Base-by-base conservation (phyloP, 1,284 basidiomycete species). In the Fistulinella cinereoalba region DNA sequence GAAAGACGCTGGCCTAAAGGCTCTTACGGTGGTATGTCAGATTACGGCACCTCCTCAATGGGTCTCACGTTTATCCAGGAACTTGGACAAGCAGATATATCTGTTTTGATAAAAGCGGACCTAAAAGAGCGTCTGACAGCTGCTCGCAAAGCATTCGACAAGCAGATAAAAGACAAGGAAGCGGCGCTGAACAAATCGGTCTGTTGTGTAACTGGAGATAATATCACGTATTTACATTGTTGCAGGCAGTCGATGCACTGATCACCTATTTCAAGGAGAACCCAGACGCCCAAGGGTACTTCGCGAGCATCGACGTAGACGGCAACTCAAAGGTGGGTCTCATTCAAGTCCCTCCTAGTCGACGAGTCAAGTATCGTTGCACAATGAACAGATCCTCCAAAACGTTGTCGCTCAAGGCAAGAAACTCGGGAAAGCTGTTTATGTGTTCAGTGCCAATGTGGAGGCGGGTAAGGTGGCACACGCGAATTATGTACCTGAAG, bases 31-130 rank as follows among this genome's bases (percentile, higher is more conserved):
- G 37, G 92, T 92, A 67, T 46, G 87, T 75, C 4, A 19, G 27
- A 6, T 50, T 42, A 11, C 41, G n/a, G 37, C 27, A 36, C 7
- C 27, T 37, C 19, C 6, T 11, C 36, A 28, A 18, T 38, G 24
- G 16, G 41, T 23, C 37, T 46, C 19, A 66, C 15, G 7, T 21
- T 37, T 37, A 39, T 27, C 44, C 56, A 93, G 86, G 91, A 94
- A 69, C 81, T 99, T n/a, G 85, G 83, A 36, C 87, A 92, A 66
- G 79, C 88, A 18, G 92, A 95, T 62, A 95, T 97, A 43, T 93
- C 91, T 2, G 77, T 95, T 16, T 71, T 97, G 42, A 77, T 78
- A 55, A 98, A 97, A 71, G 80, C 83, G 4, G 78, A 84, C 52
- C 73, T 99, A 52, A 87, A 84, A 60, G 89, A 96, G 48, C 79